Evolutionary conservation across 176 grass and related monocot genomes (phyloP), one percentile per base, ranked within the genome.

Genomic region (Leersia perrieri): DNA sequence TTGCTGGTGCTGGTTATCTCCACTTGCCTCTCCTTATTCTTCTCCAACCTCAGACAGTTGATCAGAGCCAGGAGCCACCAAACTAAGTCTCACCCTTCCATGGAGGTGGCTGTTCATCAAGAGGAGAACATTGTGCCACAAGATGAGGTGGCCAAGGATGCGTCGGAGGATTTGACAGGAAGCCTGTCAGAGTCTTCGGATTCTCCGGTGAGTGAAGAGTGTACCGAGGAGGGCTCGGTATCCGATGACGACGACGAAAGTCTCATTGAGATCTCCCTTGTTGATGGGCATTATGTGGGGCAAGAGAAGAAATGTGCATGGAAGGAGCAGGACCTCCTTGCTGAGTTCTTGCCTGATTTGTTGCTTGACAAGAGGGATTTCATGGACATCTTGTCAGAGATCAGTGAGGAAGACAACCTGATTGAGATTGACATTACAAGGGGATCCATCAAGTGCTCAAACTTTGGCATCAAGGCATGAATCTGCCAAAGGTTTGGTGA

Each of bases 401-500:
- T 94, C 49, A 75, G 74, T 3, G 94, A 97, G 72, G 94, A 97
- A 51, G 91, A 94, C 49, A 94, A 93, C 89, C 80, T 97, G 82
- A 94, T 97, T 51, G 94, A 97, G 89, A 87, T 97, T n/a, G 94
- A 94, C 86, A 89, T 94, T 31, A 34, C 84, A 62, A 90, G 87
- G 69, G 94, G 91, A 70, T 94, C 92, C 74, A 94, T 94, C 79
- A 94, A 94, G 72, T 90, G 85, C 82, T 84, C 94, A 15, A 90
- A 70, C 60, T 42, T 90, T 0, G 32, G 86, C 20, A 78, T 91
- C 79, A 91, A 93, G 84, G 73, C 93, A 67, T 96, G 85, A 95
- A 45, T 65, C 41, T 65, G 60, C 61, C 39, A 65, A 71, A 84
- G 88, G 66, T 87, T 89, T 80, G 79, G 64, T 76, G 70, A 82